Percentiles rank a stretch among this genome's conserved stretches.
Conservation (phyloP, 164 flowering plant species). For the Magnolia sinica region DNA sequence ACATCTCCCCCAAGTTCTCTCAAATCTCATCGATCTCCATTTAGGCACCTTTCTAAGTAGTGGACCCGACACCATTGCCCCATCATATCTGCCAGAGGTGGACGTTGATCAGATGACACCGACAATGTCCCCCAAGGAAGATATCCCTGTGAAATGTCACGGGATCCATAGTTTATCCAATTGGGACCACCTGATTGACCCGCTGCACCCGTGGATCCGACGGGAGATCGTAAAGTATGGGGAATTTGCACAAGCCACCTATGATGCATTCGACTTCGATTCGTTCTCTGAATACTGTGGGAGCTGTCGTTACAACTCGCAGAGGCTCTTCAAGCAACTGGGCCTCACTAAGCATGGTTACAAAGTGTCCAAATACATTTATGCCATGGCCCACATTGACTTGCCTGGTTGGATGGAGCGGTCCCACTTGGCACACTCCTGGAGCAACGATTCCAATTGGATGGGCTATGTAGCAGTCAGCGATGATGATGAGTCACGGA, state of each 20-base stretch:
- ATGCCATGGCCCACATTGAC: constrained; percentile 59
- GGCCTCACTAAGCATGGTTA: constrained; percentile 45
- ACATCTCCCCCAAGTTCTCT: not conserved
- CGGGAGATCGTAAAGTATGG: constrained; percentile 56
- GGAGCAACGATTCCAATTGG: constrained; percentile 74
- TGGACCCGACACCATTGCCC: not conserved
- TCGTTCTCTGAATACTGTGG: constrained; percentile 53
- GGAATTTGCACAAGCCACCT: constrained; percentile 49
- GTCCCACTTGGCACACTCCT: constrained; percentile 32
- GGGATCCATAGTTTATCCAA: constrained; percentile 43
- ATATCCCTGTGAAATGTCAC: constrained; percentile 41
- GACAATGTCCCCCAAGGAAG: constrained; percentile 44
- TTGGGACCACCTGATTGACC: constrained; percentile 47
- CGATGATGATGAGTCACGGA: constrained; percentile 34
- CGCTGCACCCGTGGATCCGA: constrained; percentile 53
- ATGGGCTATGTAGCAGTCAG: constrained; percentile 72
- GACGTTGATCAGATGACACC: constrained; percentile 5
- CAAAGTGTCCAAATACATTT: constrained; percentile 46
- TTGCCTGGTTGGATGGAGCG: constrained; percentile 49
- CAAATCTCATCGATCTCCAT: not conserved
- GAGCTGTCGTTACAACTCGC: constrained; percentile 42
- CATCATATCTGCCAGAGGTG: not conserved
- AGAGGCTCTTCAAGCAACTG: constrained; percentile 34
- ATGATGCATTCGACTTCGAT: constrained; percentile 47
- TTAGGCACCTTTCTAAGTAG: not conserved